Evolutionary conservation across 2,329 filamentous ascomycete genomes (phyloP).

Genomic region (Fusarium graminum): DNA sequence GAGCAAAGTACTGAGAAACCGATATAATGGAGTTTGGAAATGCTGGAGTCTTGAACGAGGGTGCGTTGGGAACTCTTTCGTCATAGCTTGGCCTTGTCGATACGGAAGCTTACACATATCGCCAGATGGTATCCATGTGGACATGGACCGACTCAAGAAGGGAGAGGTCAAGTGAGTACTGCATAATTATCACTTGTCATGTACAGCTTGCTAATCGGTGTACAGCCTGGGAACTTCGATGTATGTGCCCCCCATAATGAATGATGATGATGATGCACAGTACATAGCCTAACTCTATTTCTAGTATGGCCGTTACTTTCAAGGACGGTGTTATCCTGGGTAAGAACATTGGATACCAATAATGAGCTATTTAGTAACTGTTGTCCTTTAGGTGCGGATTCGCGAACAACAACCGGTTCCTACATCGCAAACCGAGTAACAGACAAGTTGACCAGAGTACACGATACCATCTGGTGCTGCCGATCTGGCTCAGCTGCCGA

Average conservation of each 20-base stretch:
- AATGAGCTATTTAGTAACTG: conserved; percentile 28
- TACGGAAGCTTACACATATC: conserved; percentile 42
- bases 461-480: conserved; percentile 99
- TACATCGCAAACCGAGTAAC: conserved; percentile 99
- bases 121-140: conserved; percentile 97
- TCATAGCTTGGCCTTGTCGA: conserved; percentile 37
- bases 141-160: conserved; percentile 99
- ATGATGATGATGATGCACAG: conserved; percentile 42
- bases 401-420: conserved; percentile 94
- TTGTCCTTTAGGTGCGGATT: conserved; percentile 79
- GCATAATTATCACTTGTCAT: not conserved
- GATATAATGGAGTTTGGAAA: conserved; percentile 72
- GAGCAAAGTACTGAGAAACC: conserved; percentile 2
- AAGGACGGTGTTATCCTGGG: conserved; percentile 96
- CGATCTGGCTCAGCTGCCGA: conserved; percentile 97
- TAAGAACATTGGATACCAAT: conserved; percentile 53
- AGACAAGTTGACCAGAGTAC: conserved; percentile 98
- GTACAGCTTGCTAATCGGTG: conserved; percentile 50
- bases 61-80: conserved; percentile 56
- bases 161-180: conserved; percentile 94
- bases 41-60: conserved; percentile 73
- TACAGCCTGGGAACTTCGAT: conserved; percentile 94
- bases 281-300: conserved; percentile 46
- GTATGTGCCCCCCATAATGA: conserved; percentile 65
- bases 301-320: conserved; percentile 98